Evolutionary conservation across 345 rosid species (phyloP).

Genomic region (Anacardium occidentale): DNA sequence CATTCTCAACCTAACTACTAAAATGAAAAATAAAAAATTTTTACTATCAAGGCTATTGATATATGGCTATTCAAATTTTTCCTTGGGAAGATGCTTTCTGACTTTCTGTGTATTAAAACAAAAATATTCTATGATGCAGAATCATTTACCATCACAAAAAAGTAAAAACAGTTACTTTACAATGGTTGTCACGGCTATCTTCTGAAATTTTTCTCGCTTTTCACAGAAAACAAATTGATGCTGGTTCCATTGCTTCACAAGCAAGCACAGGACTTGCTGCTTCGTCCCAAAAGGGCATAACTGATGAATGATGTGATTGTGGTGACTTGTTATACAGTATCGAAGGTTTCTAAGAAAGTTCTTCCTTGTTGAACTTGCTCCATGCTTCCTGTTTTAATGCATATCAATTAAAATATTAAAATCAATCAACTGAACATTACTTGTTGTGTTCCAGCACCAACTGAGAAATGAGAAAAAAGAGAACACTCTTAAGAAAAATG

Average conservation of each 20-base stretch:
- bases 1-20: background rate
- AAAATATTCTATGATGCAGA: background rate
- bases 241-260: background rate
- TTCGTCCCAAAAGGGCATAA: background rate
- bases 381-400: slow-evolving; percentile 53
- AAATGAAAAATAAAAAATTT: background rate
- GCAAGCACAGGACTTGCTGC: background rate
- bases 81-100: too few species aligned
- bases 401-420: slow-evolving; percentile 10
- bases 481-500: background rate
- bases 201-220: background rate
- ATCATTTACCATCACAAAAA: slow-evolving; percentile 2
- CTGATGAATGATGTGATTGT: background rate
- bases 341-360: slow-evolving; percentile 35
- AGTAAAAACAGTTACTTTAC: background rate
- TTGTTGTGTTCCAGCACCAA: background rate
- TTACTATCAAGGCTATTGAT: too few species aligned
- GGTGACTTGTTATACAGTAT: background rate
- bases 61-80: too few species aligned
- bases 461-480: background rate
- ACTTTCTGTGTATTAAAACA: background rate
- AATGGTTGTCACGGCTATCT: background rate
- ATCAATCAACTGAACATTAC: background rate
- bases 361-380: slow-evolving; percentile 57
- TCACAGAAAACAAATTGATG: background rate